phyloP scores from a whole-genome alignment of 192 early-diverging fungal genomes.

The Umbelopsis isabellina region DNA sequence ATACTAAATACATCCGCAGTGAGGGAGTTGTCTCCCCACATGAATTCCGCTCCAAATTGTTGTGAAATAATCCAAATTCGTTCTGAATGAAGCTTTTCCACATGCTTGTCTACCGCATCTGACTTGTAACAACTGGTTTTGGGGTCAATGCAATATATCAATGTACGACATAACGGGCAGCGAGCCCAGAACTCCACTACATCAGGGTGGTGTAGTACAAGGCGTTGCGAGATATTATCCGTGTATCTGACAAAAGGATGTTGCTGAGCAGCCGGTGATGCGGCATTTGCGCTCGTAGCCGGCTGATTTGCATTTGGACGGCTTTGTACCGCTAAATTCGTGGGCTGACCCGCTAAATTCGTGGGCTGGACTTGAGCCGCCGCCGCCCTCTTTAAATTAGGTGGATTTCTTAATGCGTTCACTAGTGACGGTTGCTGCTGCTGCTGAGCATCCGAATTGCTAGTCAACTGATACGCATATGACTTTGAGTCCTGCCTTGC shows the following conservation, averaged over 20 bases:
- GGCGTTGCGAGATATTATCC: slow-evolving; percentile 1
- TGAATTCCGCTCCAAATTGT: not conserved
- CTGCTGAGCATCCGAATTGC: not conserved
- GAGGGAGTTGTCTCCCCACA: not conserved
- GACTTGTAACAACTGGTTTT: slow-evolving; percentile 16
- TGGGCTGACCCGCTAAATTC: not conserved
- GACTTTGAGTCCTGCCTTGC: not conserved
- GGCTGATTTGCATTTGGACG: not conserved
- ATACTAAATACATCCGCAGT: too few relatives aligned
- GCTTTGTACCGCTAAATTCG: not conserved
- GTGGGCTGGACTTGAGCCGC: not conserved
- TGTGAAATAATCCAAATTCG: slow-evolving; percentile 1
- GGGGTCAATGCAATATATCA: slow-evolving; percentile 1
- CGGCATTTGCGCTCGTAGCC: not conserved
- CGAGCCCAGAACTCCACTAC: slow-evolving; percentile 16
- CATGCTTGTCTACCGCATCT: slow-evolving; percentile 9
- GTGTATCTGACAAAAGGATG: slow-evolving; percentile 22
- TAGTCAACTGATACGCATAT: slow-evolving; percentile 10
- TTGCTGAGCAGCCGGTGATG: not conserved
- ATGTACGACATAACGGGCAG: not conserved
- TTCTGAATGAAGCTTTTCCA: not conserved
- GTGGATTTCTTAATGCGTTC: not conserved
- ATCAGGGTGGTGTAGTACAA: slow-evolving; percentile 16
- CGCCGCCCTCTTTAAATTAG: not conserved
- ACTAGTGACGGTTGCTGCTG: not conserved